Conservation (phyloP, 2,329 filamentous ascomycete species). For the Nemania sp. region DNA sequence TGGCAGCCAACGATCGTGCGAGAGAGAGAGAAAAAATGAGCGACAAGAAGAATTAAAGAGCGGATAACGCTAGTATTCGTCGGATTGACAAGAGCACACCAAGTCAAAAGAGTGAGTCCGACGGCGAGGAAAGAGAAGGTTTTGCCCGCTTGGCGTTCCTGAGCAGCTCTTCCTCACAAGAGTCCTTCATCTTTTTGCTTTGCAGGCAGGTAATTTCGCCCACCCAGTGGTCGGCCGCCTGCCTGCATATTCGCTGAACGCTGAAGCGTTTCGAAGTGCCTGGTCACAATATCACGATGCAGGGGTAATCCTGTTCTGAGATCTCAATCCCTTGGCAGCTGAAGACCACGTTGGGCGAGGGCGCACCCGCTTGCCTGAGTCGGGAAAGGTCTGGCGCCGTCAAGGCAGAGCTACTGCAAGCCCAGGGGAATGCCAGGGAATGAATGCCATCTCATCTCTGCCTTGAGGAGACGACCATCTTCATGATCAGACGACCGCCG, state of each 20-base stretch:
- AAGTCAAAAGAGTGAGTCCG: slow-evolving; percentile 12
- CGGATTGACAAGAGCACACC: neutral
- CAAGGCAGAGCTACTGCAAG: slow-evolving; percentile 1
- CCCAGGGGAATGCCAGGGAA: neutral
- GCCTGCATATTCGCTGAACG: slow-evolving; percentile 15
- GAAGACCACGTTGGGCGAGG: slow-evolving; percentile 16
- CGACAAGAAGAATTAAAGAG: slow-evolving; percentile 15
- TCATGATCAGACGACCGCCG: neutral
- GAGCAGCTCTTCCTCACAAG: neutral
- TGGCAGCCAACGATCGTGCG: slow-evolving; percentile 15
- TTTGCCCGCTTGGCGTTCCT: slow-evolving; percentile 2
- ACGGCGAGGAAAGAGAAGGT: slow-evolving; percentile 5
- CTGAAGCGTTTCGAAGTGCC: slow-evolving; percentile 6
- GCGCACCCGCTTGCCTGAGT: slow-evolving; percentile 13
- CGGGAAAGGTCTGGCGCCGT: slow-evolving; percentile 8
- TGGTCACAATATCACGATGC: slow-evolving; percentile 9
- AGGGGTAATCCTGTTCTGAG: slow-evolving; percentile 12
- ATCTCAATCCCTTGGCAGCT: slow-evolving; percentile 24
- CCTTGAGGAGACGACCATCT: neutral
- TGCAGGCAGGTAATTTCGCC: slow-evolving; percentile 16
- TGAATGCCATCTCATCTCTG: too few species aligned
- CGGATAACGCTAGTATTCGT: neutral
- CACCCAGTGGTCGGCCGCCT: neutral
- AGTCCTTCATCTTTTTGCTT: neutral
- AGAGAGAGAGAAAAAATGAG: slow-evolving; percentile 24